Conservation (phyloP, 768 basidiomycete genomes). For the Pleurotus djamor region DNA sequence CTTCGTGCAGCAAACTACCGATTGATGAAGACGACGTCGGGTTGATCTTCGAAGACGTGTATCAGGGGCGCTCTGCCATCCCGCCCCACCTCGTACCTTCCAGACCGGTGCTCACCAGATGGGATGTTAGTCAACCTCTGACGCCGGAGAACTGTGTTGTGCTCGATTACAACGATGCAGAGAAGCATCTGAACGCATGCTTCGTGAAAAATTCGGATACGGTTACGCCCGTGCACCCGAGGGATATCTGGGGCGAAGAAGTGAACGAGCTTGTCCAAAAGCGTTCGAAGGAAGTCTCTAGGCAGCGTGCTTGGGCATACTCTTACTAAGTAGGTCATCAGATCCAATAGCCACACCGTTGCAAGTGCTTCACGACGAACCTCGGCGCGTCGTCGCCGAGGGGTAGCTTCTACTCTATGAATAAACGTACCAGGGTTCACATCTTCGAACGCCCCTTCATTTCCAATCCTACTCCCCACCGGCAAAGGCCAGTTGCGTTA, state of each 20-base stretch:
- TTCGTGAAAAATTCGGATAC: slow-evolving; percentile 14
- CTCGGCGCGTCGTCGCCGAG: background rate
- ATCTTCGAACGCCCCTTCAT: background rate
- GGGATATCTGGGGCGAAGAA: slow-evolving; percentile 71
- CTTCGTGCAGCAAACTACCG: slow-evolving; percentile 56
- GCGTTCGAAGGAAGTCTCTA: slow-evolving; percentile 57
- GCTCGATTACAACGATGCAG: slow-evolving; percentile 75
- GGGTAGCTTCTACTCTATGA: background rate
- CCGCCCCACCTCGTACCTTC: slow-evolving; percentile 77
- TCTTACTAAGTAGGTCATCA: background rate
- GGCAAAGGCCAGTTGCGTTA: background rate
- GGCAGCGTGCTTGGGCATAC: slow-evolving; percentile 52
- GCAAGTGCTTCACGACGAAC: background rate
- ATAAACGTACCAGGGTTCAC: background rate
- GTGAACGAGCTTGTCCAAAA: slow-evolving; percentile 55
- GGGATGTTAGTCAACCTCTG: slow-evolving; percentile 69
- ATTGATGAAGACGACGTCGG: slow-evolving; percentile 83
- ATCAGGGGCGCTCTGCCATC: slow-evolving; percentile 72
- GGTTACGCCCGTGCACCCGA: slow-evolving; percentile 30
- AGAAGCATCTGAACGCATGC: slow-evolving; percentile 56
- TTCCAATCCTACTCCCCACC: background rate
- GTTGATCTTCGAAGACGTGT: slow-evolving; percentile 84
- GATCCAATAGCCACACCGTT: no score
- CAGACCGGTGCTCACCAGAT: slow-evolving; percentile 75
- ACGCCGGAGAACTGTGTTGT: slow-evolving; percentile 83